Evolutionary conservation across 2,329 filamentous ascomycete species (phyloP).

Genomic region (Ophiostoma triangulosporum): DNA sequence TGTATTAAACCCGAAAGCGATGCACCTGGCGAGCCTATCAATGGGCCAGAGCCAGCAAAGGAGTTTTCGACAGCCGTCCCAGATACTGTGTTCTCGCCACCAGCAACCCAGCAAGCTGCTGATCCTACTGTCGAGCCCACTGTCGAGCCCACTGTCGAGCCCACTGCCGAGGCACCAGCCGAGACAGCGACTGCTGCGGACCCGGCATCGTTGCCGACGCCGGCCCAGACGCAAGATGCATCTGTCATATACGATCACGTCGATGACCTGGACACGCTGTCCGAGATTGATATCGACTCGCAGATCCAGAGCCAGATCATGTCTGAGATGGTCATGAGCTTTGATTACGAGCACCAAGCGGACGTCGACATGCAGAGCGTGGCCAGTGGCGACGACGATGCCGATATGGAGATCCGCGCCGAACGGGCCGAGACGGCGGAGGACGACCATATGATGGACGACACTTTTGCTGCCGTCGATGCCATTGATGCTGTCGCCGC

Average conservation of each 20-base stretch:
- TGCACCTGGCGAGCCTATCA: neutral
- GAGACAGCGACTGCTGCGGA: neutral
- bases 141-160: neutral
- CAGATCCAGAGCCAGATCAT: constrained; percentile 14
- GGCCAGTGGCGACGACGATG: neutral
- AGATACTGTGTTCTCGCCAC: neutral
- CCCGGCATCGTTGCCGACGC: constrained; percentile 3
- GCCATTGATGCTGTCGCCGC: neutral
- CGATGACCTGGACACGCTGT: neutral
- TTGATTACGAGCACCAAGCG: constrained; percentile 6
- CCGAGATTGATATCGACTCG: constrained; percentile 6
- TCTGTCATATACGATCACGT: neutral
- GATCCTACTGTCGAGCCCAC: neutral
- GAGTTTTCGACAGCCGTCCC: neutral
- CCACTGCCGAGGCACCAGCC: neutral
- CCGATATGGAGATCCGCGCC: neutral
- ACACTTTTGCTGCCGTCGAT: neutral
- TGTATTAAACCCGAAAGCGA: neutral
- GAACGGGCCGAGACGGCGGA: neutral
- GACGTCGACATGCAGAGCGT: constrained; percentile 10
- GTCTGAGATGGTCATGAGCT: constrained; percentile 13
- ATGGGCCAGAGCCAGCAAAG: neutral
- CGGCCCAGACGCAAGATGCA: constrained; percentile 7
- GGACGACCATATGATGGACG: constrained; percentile 4
- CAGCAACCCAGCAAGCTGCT: neutral